Evolutionary conservation across 306 rosid genomes (phyloP).

Genomic region (Cicer pinnatifidum): DNA sequence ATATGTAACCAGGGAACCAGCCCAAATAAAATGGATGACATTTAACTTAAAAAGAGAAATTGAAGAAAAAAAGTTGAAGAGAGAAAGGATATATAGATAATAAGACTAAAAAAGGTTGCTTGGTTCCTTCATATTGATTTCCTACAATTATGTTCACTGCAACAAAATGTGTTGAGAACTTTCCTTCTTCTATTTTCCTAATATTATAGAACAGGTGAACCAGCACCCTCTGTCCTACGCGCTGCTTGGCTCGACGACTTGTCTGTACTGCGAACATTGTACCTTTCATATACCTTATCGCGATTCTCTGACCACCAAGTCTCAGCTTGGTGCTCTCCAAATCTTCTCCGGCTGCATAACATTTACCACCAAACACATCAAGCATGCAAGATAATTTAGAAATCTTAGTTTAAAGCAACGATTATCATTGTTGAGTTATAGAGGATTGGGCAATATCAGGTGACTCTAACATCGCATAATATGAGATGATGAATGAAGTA

Average conservation of each 20-base stretch:
- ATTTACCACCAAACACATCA: slow-evolving; percentile 39
- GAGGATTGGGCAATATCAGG: too few species aligned
- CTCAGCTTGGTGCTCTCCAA: slow-evolving; percentile 99
- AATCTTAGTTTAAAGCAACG: background rate
- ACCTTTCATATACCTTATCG: slow-evolving; percentile 80
- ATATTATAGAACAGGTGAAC: slow-evolving; percentile 67
- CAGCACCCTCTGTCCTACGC: slow-evolving; percentile 60
- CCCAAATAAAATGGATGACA: slow-evolving; percentile 63
- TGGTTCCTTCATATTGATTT: slow-evolving; percentile 52
- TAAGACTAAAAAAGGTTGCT: slow-evolving; percentile 34
- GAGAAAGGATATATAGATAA: slow-evolving; percentile 9
- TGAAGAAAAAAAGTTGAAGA: slow-evolving; percentile 12
- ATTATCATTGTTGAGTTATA: background rate
- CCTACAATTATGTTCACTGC: slow-evolving; percentile 49
- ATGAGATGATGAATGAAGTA: background rate
- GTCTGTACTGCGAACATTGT: slow-evolving; percentile 79
- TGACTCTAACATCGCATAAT: background rate
- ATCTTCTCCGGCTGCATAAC: slow-evolving; percentile 89
- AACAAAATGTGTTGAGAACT: slow-evolving; percentile 62
- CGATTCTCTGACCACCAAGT: slow-evolving; percentile 99
- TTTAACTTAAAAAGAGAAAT: slow-evolving; percentile 35
- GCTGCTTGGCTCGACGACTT: slow-evolving; percentile 66
- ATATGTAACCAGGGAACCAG: slow-evolving; percentile 55
- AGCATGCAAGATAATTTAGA: slow-evolving; percentile 11
- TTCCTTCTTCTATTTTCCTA: slow-evolving; percentile 56